Conservation (phyloP, 805 yeast genomes). For the Lachancea mirantina region DNA sequence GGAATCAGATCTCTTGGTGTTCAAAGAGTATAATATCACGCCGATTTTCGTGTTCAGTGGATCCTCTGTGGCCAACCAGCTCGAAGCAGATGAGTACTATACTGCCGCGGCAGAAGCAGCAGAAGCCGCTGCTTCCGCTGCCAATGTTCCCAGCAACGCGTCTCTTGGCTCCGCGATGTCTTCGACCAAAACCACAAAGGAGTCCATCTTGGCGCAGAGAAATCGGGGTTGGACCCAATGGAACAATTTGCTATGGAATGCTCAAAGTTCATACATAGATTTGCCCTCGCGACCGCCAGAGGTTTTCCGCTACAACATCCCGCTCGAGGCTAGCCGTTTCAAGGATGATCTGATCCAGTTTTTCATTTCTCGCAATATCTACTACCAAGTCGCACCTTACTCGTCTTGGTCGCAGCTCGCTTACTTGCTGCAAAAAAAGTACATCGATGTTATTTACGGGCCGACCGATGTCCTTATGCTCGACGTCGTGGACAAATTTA, state of each 20-base stretch:
- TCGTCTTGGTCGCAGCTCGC: conserved; percentile 74
- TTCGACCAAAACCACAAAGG: conserved; percentile 17
- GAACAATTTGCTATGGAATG: conserved; percentile 32
- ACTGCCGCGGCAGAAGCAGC: conserved; percentile 22
- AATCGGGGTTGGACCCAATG: conserved; percentile 41
- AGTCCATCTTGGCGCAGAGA: conserved; percentile 38
- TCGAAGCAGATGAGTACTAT: conserved; percentile 24
- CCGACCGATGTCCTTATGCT: conserved; percentile 71
- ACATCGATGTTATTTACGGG: conserved; percentile 73
- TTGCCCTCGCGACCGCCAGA: conserved; percentile 35
- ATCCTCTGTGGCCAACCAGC: conserved; percentile 35
- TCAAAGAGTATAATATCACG: conserved; percentile 56
- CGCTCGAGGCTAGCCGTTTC: conserved; percentile 44
- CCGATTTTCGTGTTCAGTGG: conserved; percentile 81
- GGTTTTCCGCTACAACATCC: conserved; percentile 47
- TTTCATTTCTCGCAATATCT: conserved; percentile 49
- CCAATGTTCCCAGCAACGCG: conserved; percentile 7
- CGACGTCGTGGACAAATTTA: conserved; percentile 58
- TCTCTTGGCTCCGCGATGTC: conserved; percentile 10
- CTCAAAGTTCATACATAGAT: conserved; percentile 27
- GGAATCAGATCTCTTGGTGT: conserved; percentile 54
- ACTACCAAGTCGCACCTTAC: conserved; percentile 76
- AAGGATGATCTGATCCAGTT: conserved; percentile 49
- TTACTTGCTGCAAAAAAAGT: conserved; percentile 49
- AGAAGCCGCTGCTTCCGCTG: conserved; percentile 12